Evolutionary conservation across 306 rosid genomes (phyloP).

Genomic region (Vigna angularis): DNA sequence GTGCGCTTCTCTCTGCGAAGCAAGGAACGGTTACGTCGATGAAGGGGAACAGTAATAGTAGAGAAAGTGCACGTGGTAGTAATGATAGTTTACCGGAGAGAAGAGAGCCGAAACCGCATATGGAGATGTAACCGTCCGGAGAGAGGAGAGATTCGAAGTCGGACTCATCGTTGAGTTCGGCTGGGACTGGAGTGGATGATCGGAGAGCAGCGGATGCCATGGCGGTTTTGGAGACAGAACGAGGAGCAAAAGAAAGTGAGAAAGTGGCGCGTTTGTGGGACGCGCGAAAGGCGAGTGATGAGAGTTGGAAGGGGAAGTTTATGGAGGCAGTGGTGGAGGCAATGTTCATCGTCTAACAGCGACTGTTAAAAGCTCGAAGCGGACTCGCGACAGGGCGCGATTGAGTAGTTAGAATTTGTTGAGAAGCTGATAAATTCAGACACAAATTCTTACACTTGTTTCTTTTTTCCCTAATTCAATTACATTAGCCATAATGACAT

Average conservation of each 20-base stretch:
- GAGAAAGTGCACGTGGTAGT: conserved; percentile 16
- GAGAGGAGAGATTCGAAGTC: conserved; percentile 67
- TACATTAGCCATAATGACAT: too few relatives aligned
- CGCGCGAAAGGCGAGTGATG: conserved; percentile 43
- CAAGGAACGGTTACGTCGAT: not conserved
- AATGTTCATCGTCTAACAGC: conserved; percentile 20
- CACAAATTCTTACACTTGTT: too few relatives aligned
- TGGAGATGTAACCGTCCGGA: conserved; percentile 62
- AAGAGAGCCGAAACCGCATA: conserved; percentile 95
- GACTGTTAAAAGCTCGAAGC: not conserved
- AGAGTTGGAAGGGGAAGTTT: conserved; percentile 18
- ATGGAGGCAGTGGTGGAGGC: conserved; percentile 26
- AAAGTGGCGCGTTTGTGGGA: conserved; percentile 34
- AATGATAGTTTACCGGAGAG: conserved; percentile 54
- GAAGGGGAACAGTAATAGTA: not conserved
- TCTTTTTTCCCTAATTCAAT: too few relatives aligned
- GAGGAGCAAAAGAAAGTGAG: conserved; percentile 14
- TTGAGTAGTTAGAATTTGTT: too few relatives aligned
- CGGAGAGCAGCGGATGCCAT: conserved; percentile 47
- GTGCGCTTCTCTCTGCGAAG: conserved; percentile 76
- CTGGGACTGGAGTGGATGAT: conserved; percentile 35
- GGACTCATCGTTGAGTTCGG: conserved; percentile 66
- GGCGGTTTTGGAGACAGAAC: conserved; percentile 41
- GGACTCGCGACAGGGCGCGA: too few relatives aligned
- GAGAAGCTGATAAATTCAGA: too few relatives aligned